A percentile compares a stretch with the other conserved stretches of the same genome.
Evolutionary conservation across 2,329 filamentous ascomycete species (phyloP).

Genomic region (Fusarium xyrophilum): DNA sequence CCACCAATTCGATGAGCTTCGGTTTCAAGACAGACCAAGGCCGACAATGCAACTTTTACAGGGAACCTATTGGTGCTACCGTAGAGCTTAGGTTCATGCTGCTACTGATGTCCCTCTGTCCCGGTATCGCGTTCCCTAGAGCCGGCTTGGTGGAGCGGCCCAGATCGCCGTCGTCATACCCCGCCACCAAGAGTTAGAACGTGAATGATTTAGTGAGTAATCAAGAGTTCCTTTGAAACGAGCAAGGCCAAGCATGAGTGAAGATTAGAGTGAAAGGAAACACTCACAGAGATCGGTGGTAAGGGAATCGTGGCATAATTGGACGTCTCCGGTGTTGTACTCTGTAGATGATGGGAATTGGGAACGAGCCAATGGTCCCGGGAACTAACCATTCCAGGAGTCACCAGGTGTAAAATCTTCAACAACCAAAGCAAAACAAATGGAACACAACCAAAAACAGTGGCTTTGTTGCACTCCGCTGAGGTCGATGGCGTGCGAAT

Average conservation of each 20-base stretch:
- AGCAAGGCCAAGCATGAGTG: neutral
- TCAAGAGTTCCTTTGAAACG: constrained; percentile 2
- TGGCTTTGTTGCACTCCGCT: constrained; percentile 8
- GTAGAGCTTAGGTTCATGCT: neutral
- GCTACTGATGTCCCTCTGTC: constrained; percentile 7
- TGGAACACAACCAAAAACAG: neutral
- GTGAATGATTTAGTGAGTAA: constrained; percentile 8
- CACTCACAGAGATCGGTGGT: neutral
- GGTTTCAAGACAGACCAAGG: constrained; percentile 5
- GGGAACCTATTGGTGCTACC: constrained; percentile 8
- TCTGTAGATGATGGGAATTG: neutral
- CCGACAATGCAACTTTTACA: constrained; percentile 4
- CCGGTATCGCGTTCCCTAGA: constrained; percentile 35
- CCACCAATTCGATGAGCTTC: neutral
- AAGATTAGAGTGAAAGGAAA: neutral
- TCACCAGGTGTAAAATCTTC: constrained; percentile 9
- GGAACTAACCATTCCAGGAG: constrained; percentile 7
- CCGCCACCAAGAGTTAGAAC: constrained; percentile 26
- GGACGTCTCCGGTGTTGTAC: neutral
- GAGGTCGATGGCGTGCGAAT: constrained; percentile 33
- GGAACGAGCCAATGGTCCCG: neutral
- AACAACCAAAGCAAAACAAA: neutral
- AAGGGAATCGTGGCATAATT: neutral
- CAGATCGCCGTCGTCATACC: constrained; percentile 37
- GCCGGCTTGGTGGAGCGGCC: constrained; percentile 33